Base-by-base conservation (phyloP, 441 rosid genomes). In the Eugenia klotzschiana region DNA sequence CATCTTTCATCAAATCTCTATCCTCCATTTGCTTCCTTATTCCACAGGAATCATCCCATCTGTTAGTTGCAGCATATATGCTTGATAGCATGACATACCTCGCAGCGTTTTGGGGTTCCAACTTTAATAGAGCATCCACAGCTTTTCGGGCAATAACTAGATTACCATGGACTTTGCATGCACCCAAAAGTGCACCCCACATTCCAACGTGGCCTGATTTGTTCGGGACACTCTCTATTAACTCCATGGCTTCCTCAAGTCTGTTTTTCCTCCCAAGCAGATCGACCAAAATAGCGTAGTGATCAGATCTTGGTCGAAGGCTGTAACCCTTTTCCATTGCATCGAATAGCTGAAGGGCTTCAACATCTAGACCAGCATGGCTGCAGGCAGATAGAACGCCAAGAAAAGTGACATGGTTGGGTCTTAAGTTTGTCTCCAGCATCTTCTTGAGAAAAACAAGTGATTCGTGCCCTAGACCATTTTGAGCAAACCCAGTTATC, bases 121-220 rank as follows among this genome's bases (percentile, higher is more conserved):
- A 83, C 82, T 87, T 85, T 46, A 89, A 83, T 55, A 91, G 89
- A 86, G 88, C 87, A 69, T 54, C 81, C 56, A 90, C 88, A 55
- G 91, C 92, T 81, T 83, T 83, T 87, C 84, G 82, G 72, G 91
- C 92, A 73, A 89, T 86, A 83, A 52, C 86, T 23, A 89, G 86
- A 79, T 90, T 88, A 8, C 88, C 85, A 80, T 88, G 91, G 81
- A 90, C 88, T 73, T 89, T 84, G 84, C 89, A 90, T 52, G 92
- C 87, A 60, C 90, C 91, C 33, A 91, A 84, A 77, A 90, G 85
- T 13, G 92, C 86, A 43, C 94, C 94, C 94, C 92, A 91, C 82
- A 92, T 87, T 57, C 88, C 88, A 18, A 87, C 88, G 74, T 85
- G 85, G 51, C 84, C 54, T 26, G 85, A 57, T 23, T 88, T 87